Base-by-base conservation (phyloP, 371 early-diverging fungal genomes). In the Rhizopus microsporus region DNA sequence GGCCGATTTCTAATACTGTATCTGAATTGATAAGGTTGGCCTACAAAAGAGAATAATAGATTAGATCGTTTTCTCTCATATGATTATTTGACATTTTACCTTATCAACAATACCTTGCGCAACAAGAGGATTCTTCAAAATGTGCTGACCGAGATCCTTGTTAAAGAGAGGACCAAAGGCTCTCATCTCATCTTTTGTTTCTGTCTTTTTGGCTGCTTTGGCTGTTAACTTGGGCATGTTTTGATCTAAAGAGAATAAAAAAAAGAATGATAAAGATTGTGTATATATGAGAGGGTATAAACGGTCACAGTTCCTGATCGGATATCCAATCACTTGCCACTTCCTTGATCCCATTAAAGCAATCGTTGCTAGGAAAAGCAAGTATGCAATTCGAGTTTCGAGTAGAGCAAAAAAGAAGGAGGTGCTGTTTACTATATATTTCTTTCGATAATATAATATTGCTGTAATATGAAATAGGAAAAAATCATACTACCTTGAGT, bases 81-180 rank as follows among this genome's bases (percentile, higher is more conserved):
- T 38, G 15, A 4, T 56, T 46, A 30, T 49, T 23, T 23, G 23
- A 23, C 52, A 34, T 60, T 16, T 51, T 74, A 90, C 94, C 86
- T 98, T 99, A 65, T 98, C 98, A 15, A 99, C 92, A 62, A 99
- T 98, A 34, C 93, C 91, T 74, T 96, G 92, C 48, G 98, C 95
- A 3, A 99, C 94, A 38, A 99, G 83, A 35, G 98, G 98, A 81
- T 99, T 99, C 71, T 97, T 99, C 65, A 99, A 81, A 74, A 99
- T 98, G 69, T 99, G 99, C 83, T 99, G 99, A 55, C 99, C 99
- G 16, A 99, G 87, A 63, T 92, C 89, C 79, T 99, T 99, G 85
- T 99, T 98, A 78, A 99, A 97, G 63, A 96, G 72, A 31, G 96
- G 96, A 38, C 89, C 91, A 62, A 85, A 82, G 16, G 86, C 83